Conservation (phyloP, 148 eudicot genomes). For the Fagopyrum homotropicum region DNA sequence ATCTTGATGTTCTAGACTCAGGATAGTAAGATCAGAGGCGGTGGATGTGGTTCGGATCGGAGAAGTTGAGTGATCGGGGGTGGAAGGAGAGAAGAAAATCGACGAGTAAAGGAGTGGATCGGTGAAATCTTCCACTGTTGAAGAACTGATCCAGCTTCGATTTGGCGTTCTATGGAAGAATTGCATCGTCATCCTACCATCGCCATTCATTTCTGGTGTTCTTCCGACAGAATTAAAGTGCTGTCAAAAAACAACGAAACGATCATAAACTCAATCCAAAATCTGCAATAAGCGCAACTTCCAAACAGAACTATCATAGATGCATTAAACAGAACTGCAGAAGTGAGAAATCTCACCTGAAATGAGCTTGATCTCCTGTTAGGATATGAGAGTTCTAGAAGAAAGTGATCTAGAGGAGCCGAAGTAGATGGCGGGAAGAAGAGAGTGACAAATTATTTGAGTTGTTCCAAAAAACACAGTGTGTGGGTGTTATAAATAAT, state of each 20-base stretch:
- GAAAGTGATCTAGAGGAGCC: too few species aligned
- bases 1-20: constrained; percentile 32
- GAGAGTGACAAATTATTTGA: too few species aligned
- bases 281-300: background rate
- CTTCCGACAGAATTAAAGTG: too few species aligned
- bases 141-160: too few species aligned
- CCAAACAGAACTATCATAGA: background rate
- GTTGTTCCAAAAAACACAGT: too few species aligned
- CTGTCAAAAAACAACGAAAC: too few species aligned
- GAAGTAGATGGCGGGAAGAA: too few species aligned
- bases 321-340: background rate
- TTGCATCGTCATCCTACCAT: too few species aligned
- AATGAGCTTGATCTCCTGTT: background rate
- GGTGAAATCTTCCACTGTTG: background rate
- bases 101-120: background rate
- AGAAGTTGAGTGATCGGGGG: background rate
- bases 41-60: constrained; percentile 8
- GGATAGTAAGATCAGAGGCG: constrained; percentile 17
- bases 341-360: background rate
- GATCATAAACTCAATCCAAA: background rate
- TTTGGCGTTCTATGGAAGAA: too few species aligned
- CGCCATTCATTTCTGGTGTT: too few species aligned
- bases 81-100: constrained; percentile 1
- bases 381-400: too few species aligned
- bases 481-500: too few species aligned